Evolutionary conservation across 345 rosid species (phyloP).

Genomic region (Arabis alpina): DNA sequence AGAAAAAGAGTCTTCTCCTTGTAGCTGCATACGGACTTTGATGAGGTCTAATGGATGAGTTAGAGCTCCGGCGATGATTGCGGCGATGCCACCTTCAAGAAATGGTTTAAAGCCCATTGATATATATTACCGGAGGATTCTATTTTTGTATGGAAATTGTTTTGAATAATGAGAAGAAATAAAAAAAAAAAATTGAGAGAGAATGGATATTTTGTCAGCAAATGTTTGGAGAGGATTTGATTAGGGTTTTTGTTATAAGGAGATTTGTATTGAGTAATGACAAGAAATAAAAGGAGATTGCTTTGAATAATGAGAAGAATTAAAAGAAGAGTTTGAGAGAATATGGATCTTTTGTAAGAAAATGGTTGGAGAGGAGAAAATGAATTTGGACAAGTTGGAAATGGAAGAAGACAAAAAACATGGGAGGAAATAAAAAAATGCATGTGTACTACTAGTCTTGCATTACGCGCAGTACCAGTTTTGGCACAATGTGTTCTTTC

Average conservation of each 20-base stretch:
- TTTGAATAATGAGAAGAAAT: background rate
- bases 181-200: constrained; percentile 15
- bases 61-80: constrained; percentile 76
- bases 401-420: constrained; percentile 35
- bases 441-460: constrained; percentile 30
- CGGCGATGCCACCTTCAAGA: constrained; percentile 82
- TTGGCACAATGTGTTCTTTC: constrained; percentile 4
- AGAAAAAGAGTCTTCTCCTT: constrained; percentile 57
- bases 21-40: constrained; percentile 92
- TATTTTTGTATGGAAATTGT: background rate
- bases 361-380: constrained; percentile 31
- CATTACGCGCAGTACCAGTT: constrained; percentile 29
- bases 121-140: background rate
- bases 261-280: too few relatives aligned
- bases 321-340: constrained; percentile 13
- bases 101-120: constrained; percentile 82
- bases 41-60: constrained; percentile 89
- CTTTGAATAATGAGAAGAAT: background rate
- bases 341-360: constrained; percentile 33
- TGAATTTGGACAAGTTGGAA: constrained; percentile 39
- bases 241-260: background rate
- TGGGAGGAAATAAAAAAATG: background rate
- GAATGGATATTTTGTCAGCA: constrained; percentile 31
- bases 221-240: constrained; percentile 30
- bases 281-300: background rate